Evolutionary conservation across 805 yeast genomes (phyloP).

Genomic region (Zygoascus biomembranicola): DNA sequence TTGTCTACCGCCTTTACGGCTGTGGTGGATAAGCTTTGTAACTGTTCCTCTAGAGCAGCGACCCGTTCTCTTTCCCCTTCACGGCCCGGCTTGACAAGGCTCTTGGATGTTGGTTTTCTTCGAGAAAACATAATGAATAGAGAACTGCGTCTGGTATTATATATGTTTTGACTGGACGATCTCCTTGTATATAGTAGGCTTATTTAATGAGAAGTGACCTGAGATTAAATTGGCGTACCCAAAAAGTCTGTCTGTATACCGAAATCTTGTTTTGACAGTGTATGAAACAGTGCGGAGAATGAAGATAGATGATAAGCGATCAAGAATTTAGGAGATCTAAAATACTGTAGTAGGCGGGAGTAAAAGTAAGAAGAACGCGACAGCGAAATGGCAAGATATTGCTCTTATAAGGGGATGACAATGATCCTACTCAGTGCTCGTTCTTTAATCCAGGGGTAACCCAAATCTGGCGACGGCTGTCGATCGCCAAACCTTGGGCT

Average conservation of each 20-base stretch:
- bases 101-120: slow-evolving; percentile 2
- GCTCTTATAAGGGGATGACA: background rate
- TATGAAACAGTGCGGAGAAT: too few relatives aligned
- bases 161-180: background rate
- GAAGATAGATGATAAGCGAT: too few relatives aligned
- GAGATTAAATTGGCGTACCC: background rate
- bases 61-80: slow-evolving; percentile 20
- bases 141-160: background rate
- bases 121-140: background rate
- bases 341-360: too few relatives aligned
- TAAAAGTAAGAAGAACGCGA: too few relatives aligned
- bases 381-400: background rate
- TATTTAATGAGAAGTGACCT: background rate
- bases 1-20: slow-evolving; percentile 21
- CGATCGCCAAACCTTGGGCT: background rate
- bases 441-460: background rate
- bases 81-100: slow-evolving; percentile 16
- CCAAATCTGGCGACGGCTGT: background rate
- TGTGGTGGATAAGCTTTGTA: slow-evolving; percentile 16
- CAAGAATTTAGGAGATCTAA: too few relatives aligned
- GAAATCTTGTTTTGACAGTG: too few relatives aligned
- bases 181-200: background rate
- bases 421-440: background rate
- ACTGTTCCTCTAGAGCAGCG: slow-evolving; percentile 18
- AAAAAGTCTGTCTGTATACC: background rate